A percentile compares a stretch with the other conserved stretches of the same genome.
These are phyloP conservation scores for Tolypocladium ovalisporum DNA, from an alignment of 2,329 filamentous ascomycete genomes.

Conservation along the genomic window DNA sequence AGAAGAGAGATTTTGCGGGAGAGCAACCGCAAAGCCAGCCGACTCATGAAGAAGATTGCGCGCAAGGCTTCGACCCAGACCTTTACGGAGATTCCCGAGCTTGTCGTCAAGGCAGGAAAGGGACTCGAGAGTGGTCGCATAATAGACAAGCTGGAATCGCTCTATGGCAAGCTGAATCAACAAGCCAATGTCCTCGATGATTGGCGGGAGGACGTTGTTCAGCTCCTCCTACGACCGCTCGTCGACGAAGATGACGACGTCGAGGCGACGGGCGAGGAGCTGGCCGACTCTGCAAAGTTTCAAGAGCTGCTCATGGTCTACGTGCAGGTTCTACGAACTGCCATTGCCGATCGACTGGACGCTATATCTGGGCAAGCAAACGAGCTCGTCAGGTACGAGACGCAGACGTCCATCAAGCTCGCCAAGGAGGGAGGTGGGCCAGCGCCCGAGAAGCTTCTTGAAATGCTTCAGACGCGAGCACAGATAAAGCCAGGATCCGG, in stretches of 20 bases:
- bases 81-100: conserved; percentile 53
- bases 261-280: conserved; percentile 80
- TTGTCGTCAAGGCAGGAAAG: conserved; percentile 35
- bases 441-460: conserved; percentile 51
- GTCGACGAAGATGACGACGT: conserved; percentile 68
- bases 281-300: conserved; percentile 73
- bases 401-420: conserved; percentile 45
- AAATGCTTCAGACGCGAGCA: conserved; percentile 37
- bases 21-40: conserved; percentile 21
- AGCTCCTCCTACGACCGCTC: conserved; percentile 61
- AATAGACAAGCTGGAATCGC: conserved; percentile 52
- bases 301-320: conserved; percentile 88
- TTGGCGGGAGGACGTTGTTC: conserved; percentile 64
- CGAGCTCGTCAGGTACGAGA: conserved; percentile 62
- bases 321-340: conserved; percentile 63
- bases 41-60: conserved; percentile 52
- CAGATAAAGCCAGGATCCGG: conserved; percentile 35
- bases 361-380: conserved; percentile 71
- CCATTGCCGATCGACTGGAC: conserved; percentile 68
- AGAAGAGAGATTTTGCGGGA: conserved; percentile 68
- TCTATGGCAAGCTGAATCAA: conserved; percentile 56
- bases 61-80: conserved; percentile 38
- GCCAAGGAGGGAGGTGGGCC: conserved; percentile 58
- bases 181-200: conserved; percentile 62
- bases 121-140: conserved; percentile 66